These are phyloP conservation scores for Phytophthora capsici DNA, from an alignment of 352 stramenopile genomes.

Conservation along the genomic window DNA sequence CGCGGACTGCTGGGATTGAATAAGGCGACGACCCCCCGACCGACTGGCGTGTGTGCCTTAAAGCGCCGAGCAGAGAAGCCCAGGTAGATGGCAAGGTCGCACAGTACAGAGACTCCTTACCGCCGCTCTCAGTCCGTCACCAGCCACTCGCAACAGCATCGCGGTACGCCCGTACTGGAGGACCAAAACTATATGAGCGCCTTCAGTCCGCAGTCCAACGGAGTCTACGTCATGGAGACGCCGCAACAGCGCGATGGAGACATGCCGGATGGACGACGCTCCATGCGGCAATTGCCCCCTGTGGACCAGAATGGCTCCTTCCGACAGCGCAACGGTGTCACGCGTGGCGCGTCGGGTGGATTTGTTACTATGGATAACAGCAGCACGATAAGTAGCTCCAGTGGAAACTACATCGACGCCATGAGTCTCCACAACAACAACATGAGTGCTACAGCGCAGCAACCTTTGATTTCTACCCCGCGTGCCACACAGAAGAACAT, in stretches of 20 bases:
- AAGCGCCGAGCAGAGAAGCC: not conserved
- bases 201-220: conserved; percentile 56
- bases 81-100: conserved; percentile 39
- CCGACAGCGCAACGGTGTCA: conserved; percentile 31
- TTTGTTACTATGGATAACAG: conserved; percentile 55
- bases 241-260: conserved; percentile 41
- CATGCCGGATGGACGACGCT: conserved; percentile 39
- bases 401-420: conserved; percentile 37
- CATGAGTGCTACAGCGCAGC: conserved; percentile 62
- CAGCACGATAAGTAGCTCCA: conserved; percentile 58
- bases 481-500: conserved; percentile 72
- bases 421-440: conserved; percentile 42
- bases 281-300: conserved; percentile 40
- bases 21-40: conserved; percentile 24
- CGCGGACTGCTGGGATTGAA: conserved; percentile 29
- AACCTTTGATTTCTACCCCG: conserved; percentile 69
- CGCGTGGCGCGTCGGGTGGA: conserved; percentile 34
- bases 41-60: conserved; percentile 11
- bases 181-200: conserved; percentile 69
- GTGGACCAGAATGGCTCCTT: conserved; percentile 47
- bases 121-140: conserved; percentile 41
- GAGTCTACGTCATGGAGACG: conserved; percentile 81
- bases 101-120: conserved; percentile 37
- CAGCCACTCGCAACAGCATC: conserved; percentile 49
- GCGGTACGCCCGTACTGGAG: conserved; percentile 76